Conservation (phyloP, 1,139 yeast genomes). For the Kurtzmaniella quercitrusa region DNA sequence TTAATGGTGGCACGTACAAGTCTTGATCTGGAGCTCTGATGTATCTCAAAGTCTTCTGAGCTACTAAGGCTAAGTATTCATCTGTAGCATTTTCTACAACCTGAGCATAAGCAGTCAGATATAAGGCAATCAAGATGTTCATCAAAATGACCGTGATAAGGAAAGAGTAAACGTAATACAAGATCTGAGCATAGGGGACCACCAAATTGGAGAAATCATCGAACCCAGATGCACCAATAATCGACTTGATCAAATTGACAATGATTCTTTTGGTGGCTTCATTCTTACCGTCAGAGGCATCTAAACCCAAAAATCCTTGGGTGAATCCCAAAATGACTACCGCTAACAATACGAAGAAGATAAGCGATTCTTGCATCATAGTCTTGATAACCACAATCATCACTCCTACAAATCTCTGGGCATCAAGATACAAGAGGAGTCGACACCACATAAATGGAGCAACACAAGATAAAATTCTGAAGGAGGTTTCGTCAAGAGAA, state of each 20-base stretch:
- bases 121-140: conserved; percentile 80
- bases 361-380: conserved; percentile 80
- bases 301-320: conserved; percentile 84
- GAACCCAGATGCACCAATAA: conserved; percentile 71
- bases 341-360: conserved; percentile 69
- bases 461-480: conserved; percentile 69
- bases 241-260: conserved; percentile 62
- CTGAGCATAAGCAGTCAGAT: conserved; percentile 77
- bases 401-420: conserved; percentile 80
- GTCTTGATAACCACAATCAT: conserved; percentile 82
- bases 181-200: conserved; percentile 76
- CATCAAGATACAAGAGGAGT: conserved; percentile 69
- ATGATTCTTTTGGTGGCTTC: conserved; percentile 69
- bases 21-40: conserved; percentile 86
- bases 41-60: conserved; percentile 78
- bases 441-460: conserved; percentile 90
- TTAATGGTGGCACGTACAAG: conserved; percentile 83
- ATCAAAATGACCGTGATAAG: conserved; percentile 68
- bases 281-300: conserved; percentile 78
- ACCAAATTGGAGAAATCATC: conserved; percentile 67
- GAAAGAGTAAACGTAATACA: conserved; percentile 75
- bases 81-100: conserved; percentile 80
- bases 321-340: conserved; percentile 76
- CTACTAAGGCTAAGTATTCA: conserved; percentile 80
- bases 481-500: conserved; percentile 59